Conservation (phyloP, 2,329 filamentous ascomycete genomes). For the Paraphoma sp. region DNA sequence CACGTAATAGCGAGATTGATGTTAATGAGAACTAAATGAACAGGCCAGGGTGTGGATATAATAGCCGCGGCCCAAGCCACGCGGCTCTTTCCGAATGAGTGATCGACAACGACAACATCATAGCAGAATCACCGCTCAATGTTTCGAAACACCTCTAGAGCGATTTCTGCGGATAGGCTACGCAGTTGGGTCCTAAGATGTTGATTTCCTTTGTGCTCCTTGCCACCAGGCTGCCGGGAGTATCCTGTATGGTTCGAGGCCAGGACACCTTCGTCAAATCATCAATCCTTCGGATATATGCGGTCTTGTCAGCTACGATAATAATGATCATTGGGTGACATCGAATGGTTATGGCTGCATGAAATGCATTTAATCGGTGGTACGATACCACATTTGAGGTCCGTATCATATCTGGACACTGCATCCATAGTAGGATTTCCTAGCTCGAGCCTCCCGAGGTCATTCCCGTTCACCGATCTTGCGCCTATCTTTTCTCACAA, state of each 20-base stretch:
- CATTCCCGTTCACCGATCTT: neutral
- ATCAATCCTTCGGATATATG: too few species aligned
- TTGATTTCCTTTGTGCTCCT: neutral
- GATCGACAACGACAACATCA: neutral
- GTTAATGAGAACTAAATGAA: neutral
- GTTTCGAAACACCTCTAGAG: neutral
- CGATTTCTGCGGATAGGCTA: neutral
- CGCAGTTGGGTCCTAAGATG: neutral
- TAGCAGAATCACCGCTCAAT: neutral
- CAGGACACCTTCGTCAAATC: too few species aligned
- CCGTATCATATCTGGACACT: too few species aligned
- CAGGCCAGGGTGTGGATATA: neutral
- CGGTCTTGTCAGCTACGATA: too few species aligned
- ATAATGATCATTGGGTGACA: too few species aligned
- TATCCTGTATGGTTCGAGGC: too few species aligned
- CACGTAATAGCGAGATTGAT: neutral
- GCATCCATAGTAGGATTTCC: too few species aligned
- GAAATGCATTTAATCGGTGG: too few species aligned
- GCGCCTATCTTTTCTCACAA: conserved; percentile 16
- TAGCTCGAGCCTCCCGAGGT: neutral
- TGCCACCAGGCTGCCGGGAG: too few species aligned
- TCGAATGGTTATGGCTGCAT: too few species aligned
- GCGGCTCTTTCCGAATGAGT: neutral
- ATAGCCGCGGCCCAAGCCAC: neutral
- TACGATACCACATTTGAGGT: too few species aligned